phyloP scores from a whole-genome alignment of 163 green algal genomes.

The Volvox carteri region DNA sequence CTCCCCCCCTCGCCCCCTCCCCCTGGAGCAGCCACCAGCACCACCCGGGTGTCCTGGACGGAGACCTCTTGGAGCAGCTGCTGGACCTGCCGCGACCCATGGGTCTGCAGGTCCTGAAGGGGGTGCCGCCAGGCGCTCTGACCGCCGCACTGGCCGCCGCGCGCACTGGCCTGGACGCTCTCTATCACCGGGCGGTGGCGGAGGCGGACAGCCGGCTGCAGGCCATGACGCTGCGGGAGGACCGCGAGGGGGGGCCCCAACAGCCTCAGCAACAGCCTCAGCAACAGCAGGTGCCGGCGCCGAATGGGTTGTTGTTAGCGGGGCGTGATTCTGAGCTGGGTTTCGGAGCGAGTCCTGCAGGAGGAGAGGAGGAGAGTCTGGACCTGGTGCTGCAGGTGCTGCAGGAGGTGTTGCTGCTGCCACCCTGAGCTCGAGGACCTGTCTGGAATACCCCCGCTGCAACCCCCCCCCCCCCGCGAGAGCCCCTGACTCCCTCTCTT shows the following conservation, averaged over 20 bases:
- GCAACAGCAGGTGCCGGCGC: neutral
- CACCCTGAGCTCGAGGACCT: no score
- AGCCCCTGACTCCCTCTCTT: no score
- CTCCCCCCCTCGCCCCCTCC: neutral
- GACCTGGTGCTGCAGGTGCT: constrained; percentile 38
- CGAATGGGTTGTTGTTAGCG: no score
- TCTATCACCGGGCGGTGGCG: neutral
- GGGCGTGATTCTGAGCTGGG: neutral
- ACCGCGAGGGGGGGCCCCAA: neutral
- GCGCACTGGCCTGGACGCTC: neutral
- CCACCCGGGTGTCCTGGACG: constrained; percentile 28
- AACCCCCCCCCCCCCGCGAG: no score
- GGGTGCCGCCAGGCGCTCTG: neutral
- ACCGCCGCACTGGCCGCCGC: constrained; percentile 21
- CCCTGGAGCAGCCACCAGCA: constrained; percentile 9
- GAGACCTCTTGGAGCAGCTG: constrained; percentile 15
- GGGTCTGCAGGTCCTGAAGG: neutral
- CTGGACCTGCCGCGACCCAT: neutral
- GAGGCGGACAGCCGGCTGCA: neutral
- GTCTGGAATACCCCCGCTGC: no score
- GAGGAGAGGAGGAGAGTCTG: neutral
- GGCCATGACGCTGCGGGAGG: neutral
- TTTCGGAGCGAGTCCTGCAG: neutral
- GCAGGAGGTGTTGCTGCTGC: constrained; percentile 39
- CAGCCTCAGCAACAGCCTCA: no score